phyloP scores from a whole-genome alignment of 305 asterid genomes.

The Solanum aculeatissimum region DNA sequence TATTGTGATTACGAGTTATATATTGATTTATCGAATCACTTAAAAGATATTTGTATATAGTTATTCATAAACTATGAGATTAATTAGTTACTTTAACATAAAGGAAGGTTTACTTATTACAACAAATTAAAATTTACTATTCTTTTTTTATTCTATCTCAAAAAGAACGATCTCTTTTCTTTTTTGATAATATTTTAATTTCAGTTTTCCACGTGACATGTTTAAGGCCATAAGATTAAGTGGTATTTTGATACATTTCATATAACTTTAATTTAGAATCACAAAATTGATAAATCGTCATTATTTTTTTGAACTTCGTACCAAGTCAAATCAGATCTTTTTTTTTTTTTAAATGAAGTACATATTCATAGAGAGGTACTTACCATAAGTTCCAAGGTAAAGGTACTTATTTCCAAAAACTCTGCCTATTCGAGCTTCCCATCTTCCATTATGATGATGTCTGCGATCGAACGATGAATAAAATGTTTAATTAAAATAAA shows the following conservation, averaged over 20 bases:
- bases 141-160: neutral
- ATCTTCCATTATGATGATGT: constrained; percentile 90
- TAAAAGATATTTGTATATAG: neutral
- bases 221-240: too few relatives aligned
- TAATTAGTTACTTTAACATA: neutral
- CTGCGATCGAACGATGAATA: constrained; percentile 10
- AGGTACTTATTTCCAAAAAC: constrained; percentile 85
- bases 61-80: neutral
- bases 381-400: constrained; percentile 85
- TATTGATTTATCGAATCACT: neutral
- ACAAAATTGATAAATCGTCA: too few relatives aligned
- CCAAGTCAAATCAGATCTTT: too few relatives aligned
- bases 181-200: too few relatives aligned
- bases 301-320: too few relatives aligned
- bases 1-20: neutral
- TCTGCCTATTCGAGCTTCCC: constrained; percentile 91
- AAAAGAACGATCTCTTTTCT: too few relatives aligned
- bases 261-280: too few relatives aligned
- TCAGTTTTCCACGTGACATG: too few relatives aligned
- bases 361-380: neutral
- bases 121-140: neutral
- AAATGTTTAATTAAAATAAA: neutral
- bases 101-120: neutral
- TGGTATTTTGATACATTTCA: too few relatives aligned
- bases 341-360: neutral